These are phyloP conservation scores for Phlebiopsis flavidoalba DNA, from an alignment of 768 basidiomycete species.

Conservation along the genomic window DNA sequence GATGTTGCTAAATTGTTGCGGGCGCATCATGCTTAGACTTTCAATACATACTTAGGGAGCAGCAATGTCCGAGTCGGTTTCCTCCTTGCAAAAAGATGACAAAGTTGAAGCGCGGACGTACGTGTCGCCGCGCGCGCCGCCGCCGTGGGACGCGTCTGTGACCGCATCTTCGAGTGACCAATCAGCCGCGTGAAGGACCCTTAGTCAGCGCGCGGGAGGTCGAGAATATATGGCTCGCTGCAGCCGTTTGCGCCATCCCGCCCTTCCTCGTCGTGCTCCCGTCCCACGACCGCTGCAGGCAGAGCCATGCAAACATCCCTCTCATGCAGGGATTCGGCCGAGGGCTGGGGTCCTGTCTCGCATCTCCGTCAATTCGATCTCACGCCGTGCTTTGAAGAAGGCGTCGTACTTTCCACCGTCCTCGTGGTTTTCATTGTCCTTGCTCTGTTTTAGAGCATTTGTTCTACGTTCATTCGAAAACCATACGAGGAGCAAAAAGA, in stretches of 20 bases:
- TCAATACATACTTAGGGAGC: too few relatives aligned
- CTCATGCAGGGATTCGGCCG: conserved; percentile 41
- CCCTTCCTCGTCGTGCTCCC: conserved; percentile 20
- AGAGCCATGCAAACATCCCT: conserved; percentile 5
- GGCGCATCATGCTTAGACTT: too few relatives aligned
- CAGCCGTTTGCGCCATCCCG: conserved; percentile 19
- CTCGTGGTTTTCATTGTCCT: conserved; percentile 42
- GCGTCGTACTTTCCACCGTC: conserved; percentile 51
- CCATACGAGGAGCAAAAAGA: conserved; percentile 38
- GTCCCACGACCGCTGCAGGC: conserved; percentile 7
- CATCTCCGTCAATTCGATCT: conserved; percentile 61
- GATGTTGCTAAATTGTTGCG: too few relatives aligned
- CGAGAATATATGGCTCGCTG: neutral
- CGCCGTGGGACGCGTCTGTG: neutral
- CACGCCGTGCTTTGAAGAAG: conserved; percentile 81
- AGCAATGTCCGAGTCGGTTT: too few relatives aligned
- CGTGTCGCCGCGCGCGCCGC: too few relatives aligned
- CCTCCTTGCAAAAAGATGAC: neutral
- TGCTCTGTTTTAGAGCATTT: conserved; percentile 34
- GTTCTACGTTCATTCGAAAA: conserved; percentile 22
- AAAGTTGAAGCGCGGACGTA: neutral
- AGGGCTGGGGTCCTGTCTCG: conserved; percentile 68
- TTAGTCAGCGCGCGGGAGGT: neutral
- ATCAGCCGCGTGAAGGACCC: neutral
- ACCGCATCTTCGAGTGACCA: neutral